Conservation (phyloP, 495 filamentous ascomycete species). For the Hypomontagnella monticulosa region DNA sequence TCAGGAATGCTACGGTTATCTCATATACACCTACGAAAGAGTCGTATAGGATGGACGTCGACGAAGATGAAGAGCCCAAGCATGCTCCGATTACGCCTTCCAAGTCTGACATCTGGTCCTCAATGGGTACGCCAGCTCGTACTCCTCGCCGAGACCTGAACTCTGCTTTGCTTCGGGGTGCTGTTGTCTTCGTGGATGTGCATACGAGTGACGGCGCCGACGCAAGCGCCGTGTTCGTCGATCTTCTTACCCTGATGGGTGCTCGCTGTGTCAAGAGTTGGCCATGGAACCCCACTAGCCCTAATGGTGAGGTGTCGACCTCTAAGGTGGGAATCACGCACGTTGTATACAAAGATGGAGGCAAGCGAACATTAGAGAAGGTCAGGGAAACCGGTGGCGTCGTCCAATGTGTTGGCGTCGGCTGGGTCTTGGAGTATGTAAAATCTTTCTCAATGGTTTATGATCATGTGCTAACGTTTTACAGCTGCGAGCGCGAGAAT, state of each 20-base stretch:
- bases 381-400: conserved; percentile 76
- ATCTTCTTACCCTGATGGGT: conserved; percentile 84
- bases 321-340: conserved; percentile 87
- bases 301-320: conserved; percentile 47
- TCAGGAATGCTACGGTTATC: conserved; percentile 54
- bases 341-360: conserved; percentile 94
- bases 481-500: conserved; percentile 81
- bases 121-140: conserved; percentile 63
- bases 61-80: conserved; percentile 31
- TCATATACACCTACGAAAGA: conserved; percentile 56
- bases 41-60: conserved; percentile 28
- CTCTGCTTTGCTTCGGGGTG: conserved; percentile 68
- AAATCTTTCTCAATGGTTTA: conserved; percentile 5
- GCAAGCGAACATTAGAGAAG: conserved; percentile 86
- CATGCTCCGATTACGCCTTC: conserved; percentile 47
- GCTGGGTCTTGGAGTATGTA: conserved; percentile 87
- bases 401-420: conserved; percentile 85
- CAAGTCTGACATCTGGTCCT: conserved; percentile 59
- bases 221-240: conserved; percentile 83
- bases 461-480: conserved; percentile 26
- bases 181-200: conserved; percentile 92
- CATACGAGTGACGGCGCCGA: conserved; percentile 88
- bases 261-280: conserved; percentile 85
- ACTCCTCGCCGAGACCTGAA: conserved; percentile 63
- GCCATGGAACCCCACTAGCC: conserved; percentile 76